These are phyloP conservation scores for Ceratocystiopsis brevicomis DNA, from an alignment of 2,329 filamentous ascomycete genomes.

Conservation along the genomic window DNA sequence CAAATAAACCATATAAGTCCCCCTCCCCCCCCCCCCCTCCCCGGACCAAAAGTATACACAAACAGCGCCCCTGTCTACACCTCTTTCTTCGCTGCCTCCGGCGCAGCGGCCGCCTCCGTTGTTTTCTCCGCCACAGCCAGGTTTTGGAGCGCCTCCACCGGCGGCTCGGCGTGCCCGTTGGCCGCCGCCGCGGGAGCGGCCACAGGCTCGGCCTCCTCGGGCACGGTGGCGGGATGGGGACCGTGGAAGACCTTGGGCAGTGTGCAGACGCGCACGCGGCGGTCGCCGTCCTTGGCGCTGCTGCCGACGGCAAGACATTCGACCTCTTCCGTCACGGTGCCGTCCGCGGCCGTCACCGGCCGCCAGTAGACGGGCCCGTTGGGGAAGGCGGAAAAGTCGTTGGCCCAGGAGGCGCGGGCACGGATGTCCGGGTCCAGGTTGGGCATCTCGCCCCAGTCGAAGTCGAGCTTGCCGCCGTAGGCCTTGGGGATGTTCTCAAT, in stretches of 20 bases:
- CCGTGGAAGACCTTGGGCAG: slow-evolving; percentile 24
- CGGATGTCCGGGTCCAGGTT: slow-evolving; percentile 46
- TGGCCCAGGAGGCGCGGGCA: slow-evolving; percentile 31
- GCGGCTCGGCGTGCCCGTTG: not conserved
- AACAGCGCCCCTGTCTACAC: not conserved
- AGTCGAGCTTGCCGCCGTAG: slow-evolving; percentile 78
- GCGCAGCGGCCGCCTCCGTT: not conserved
- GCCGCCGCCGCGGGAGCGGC: not conserved
- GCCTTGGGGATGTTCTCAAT: slow-evolving; percentile 66
- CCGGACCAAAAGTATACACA: not conserved
- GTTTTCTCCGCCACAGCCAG: slow-evolving; percentile 6
- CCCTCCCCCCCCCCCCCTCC: no score
- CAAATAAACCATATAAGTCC: no score
- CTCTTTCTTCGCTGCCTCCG: not conserved
- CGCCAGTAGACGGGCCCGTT: slow-evolving; percentile 39
- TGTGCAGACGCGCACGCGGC: slow-evolving; percentile 30
- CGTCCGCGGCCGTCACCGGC: slow-evolving; percentile 21
- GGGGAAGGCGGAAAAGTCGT: slow-evolving; percentile 33
- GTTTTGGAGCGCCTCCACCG: slow-evolving; percentile 1
- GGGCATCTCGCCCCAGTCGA: slow-evolving; percentile 57
- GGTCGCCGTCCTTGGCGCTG: slow-evolving; percentile 21
- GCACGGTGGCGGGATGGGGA: slow-evolving; percentile 1
- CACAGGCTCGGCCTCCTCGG: slow-evolving; percentile 5
- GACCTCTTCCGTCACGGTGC: slow-evolving; percentile 17
- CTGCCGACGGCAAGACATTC: slow-evolving; percentile 36